Evolutionary conservation across 2,329 filamentous ascomycete genomes (phyloP), one percentile per base, ranked within the genome.

Genomic region (Proliferodiscus dingleyae): DNA sequence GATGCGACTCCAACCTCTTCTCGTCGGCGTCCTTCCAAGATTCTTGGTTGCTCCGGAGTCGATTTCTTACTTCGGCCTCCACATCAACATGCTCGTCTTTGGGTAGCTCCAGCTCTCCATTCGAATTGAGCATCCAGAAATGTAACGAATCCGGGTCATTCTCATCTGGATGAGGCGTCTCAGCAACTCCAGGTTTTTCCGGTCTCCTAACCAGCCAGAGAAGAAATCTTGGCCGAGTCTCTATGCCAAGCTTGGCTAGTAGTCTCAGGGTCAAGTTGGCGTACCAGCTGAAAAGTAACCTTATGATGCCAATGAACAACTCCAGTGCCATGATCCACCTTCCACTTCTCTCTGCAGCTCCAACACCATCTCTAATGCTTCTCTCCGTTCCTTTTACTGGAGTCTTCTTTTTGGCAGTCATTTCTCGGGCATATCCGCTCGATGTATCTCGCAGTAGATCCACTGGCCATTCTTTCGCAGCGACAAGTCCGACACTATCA

Each of bases 241-340:
- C 71, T 16, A 91, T 69, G 1, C 86, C 81, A 5, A 88, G 38
- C 37, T 71, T 71, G 9, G 72, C 68, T 37, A 91, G 64, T 1
- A 75, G 54, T 30, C 49, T 58, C 5, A 64, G 41, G 21, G 46
- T 23, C 18, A 61, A 29, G 41, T 55, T 56, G 32, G 59, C 61
- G 54, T 53, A 58, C 53, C 55, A 61, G 34, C 77, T 76, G 10
- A 80, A 58, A 1, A 86, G 52, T 5, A 94, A 71, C 55, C 75
- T 77, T 52, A 78, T 80, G 47, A 95, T 89, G 40, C 85, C 85
- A 46, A 83, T 73, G 43, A 94, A 69, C 59, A 95, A 93, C 42
- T 87, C 86, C 51, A 81, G 73, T 10, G 75, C 88, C 68, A 86
- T 81, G 48, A 84, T 73, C 86, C 87, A 90, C 50, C 90, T 77